These are phyloP conservation scores for Calonectria naviculata DNA, from an alignment of 2,329 filamentous ascomycete genomes.

Conservation along the genomic window DNA sequence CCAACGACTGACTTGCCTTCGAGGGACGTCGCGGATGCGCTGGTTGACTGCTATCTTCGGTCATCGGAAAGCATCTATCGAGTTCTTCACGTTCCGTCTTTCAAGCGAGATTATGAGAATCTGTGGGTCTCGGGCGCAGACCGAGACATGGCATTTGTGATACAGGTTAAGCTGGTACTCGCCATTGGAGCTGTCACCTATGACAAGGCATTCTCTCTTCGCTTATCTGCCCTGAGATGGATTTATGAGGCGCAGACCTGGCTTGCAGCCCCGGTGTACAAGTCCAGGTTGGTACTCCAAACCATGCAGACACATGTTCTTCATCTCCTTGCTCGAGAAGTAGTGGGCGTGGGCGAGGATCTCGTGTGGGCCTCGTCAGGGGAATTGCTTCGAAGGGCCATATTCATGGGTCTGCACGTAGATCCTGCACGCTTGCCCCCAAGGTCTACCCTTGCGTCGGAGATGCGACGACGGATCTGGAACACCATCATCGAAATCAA, in stretches of 20 bases:
- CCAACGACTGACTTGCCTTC: conserved; percentile 58
- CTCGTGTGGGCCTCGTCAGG: conserved; percentile 61
- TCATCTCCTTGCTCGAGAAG: conserved; percentile 55
- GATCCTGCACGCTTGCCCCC: conserved; percentile 56
- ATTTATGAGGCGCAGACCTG: conserved; percentile 67
- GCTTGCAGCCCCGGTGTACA: conserved; percentile 64
- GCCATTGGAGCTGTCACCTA: conserved; percentile 65
- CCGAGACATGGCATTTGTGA: conserved; percentile 57
- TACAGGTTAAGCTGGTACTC: conserved; percentile 68
- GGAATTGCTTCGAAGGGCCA: conserved; percentile 55
- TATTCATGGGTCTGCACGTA: conserved; percentile 63
- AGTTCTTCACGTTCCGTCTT: conserved; percentile 63
- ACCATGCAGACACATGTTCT: conserved; percentile 61
- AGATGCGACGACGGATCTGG: conserved; percentile 64
- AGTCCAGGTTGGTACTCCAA: conserved; percentile 60
- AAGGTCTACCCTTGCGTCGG: conserved; percentile 48
- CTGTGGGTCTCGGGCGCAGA: conserved; percentile 54
- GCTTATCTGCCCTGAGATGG: conserved; percentile 64
- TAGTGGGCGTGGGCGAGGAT: conserved; percentile 52
- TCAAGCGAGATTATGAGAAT: conserved; percentile 59
- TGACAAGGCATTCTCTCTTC: conserved; percentile 62
- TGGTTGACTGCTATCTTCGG: conserved; percentile 61
- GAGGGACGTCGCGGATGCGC: conserved; percentile 54
- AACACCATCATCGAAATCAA: conserved; percentile 62
- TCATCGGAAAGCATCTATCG: conserved; percentile 60